Conservation (phyloP, 108 stramenopile genomes). For the Cyclostephanos tholiformis region DNA sequence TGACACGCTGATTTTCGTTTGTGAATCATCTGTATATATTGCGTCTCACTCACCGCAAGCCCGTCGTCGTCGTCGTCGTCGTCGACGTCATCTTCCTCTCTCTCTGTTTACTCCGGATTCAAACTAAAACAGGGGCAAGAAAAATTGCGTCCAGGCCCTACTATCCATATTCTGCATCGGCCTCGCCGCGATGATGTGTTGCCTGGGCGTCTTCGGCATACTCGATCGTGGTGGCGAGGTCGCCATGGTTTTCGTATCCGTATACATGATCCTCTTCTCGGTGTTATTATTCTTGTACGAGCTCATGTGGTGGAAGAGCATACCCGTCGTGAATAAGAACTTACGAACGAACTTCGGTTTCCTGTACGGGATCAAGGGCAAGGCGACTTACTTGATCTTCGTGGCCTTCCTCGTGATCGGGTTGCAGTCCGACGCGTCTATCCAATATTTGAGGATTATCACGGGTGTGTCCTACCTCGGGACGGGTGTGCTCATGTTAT, state of each 20-base stretch:
- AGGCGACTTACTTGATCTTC: constrained; percentile 83
- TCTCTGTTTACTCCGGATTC: background rate
- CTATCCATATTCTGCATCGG: constrained; percentile 72
- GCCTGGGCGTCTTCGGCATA: constrained; percentile 76
- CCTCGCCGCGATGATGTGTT: constrained; percentile 77
- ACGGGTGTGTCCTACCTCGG: constrained; percentile 67
- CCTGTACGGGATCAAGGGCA: constrained; percentile 83
- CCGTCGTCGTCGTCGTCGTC: background rate
- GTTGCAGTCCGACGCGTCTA: constrained; percentile 52
- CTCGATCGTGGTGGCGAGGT: constrained; percentile 56
- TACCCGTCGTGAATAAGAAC: constrained; percentile 63
- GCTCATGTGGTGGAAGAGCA: constrained; percentile 82
- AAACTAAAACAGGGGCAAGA: constrained; percentile 37
- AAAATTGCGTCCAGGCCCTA: constrained; percentile 44
- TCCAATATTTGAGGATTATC: constrained; percentile 56
- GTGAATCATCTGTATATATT: constrained; percentile 17
- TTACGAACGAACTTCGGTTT: constrained; percentile 89
- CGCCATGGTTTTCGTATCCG: constrained; percentile 72
- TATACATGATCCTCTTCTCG: constrained; percentile 87
- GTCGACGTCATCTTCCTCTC: background rate
- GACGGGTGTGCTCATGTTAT: constrained; percentile 61
- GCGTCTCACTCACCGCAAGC: background rate
- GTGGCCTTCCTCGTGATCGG: constrained; percentile 87
- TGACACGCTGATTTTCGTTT: background rate
- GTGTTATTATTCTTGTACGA: constrained; percentile 80